A percentile compares a stretch with the other conserved stretches of the same genome.
phyloP scores from a whole-genome alignment of 805 yeast species.

The Ogataea allantospora region DNA sequence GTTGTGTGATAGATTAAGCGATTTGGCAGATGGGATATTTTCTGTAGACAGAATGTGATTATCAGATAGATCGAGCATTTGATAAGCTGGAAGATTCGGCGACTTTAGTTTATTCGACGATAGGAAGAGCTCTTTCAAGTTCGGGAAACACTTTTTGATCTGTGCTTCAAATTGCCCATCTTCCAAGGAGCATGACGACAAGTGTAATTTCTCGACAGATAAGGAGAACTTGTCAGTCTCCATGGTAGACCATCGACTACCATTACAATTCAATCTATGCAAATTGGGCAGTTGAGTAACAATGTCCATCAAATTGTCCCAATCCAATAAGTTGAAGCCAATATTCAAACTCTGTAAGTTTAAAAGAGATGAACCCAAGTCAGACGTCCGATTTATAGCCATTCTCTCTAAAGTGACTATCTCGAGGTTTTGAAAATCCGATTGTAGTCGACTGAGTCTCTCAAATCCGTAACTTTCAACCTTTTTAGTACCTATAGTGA shows the following conservation, averaged over 20 bases:
- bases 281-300: slow-evolving; percentile 38
- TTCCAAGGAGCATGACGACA: slow-evolving; percentile 17
- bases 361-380: slow-evolving; percentile 12
- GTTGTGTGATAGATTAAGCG: slow-evolving; percentile 40
- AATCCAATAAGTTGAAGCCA: slow-evolving; percentile 54
- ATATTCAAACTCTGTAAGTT: slow-evolving; percentile 48
- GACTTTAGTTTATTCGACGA: slow-evolving; percentile 19
- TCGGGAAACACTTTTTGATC: slow-evolving; percentile 13
- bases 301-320: slow-evolving; percentile 40
- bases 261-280: slow-evolving; percentile 48
- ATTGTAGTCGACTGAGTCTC: slow-evolving; percentile 46
- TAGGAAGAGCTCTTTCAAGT: slow-evolving; percentile 32
- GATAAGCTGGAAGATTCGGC: slow-evolving; percentile 6
- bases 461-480: slow-evolving; percentile 69
- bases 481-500: slow-evolving; percentile 53
- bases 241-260: slow-evolving; percentile 43
- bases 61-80: slow-evolving; percentile 33
- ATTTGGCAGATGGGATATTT: slow-evolving; percentile 19
- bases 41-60: slow-evolving; percentile 37
- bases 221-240: not conserved
- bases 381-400: slow-evolving; percentile 30
- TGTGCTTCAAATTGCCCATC: not conserved
- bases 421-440: slow-evolving; percentile 43
- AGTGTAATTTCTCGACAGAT: slow-evolving; percentile 20
- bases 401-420: slow-evolving; percentile 50